phyloP scores from a whole-genome alignment of 2,329 filamentous ascomycete species.

The Coniochaeta sp. region DNA sequence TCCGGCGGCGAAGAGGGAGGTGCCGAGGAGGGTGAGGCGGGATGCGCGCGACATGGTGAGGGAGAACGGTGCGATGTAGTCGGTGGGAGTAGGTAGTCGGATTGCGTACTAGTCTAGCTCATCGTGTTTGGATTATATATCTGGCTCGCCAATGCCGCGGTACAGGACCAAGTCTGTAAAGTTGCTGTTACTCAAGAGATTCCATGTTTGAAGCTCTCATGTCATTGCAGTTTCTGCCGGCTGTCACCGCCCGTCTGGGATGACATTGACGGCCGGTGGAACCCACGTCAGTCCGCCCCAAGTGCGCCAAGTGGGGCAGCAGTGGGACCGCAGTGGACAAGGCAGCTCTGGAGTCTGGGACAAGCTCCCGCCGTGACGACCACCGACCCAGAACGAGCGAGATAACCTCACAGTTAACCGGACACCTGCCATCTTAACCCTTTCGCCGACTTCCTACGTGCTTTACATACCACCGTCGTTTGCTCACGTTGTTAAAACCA shows the following conservation, averaged over 20 bases:
- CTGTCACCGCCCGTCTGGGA: background rate
- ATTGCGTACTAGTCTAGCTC: background rate
- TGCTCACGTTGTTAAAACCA: background rate
- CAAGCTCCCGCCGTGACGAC: background rate
- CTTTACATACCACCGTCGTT: background rate
- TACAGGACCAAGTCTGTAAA: no score
- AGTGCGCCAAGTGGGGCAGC: background rate
- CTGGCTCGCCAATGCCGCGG: no score
- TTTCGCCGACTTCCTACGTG: background rate
- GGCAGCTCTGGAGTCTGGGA: background rate
- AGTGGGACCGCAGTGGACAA: no score
- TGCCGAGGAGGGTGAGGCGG: slow-evolving; percentile 75
- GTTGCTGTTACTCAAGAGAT: background rate
- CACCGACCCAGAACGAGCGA: background rate
- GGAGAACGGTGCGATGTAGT: background rate
- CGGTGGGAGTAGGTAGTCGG: background rate
- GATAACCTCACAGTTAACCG: background rate
- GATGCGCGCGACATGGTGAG: slow-evolving; percentile 77
- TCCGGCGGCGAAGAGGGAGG: slow-evolving; percentile 65
- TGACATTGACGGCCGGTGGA: background rate
- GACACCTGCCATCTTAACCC: background rate
- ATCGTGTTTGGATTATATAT: background rate
- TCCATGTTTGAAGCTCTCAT: slow-evolving; percentile 1
- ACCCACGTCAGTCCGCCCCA: background rate
- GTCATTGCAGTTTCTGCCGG: background rate